These are phyloP conservation scores for Cardiospermum halicacabum DNA, from an alignment of 345 rosid species.

Conservation along the genomic window DNA sequence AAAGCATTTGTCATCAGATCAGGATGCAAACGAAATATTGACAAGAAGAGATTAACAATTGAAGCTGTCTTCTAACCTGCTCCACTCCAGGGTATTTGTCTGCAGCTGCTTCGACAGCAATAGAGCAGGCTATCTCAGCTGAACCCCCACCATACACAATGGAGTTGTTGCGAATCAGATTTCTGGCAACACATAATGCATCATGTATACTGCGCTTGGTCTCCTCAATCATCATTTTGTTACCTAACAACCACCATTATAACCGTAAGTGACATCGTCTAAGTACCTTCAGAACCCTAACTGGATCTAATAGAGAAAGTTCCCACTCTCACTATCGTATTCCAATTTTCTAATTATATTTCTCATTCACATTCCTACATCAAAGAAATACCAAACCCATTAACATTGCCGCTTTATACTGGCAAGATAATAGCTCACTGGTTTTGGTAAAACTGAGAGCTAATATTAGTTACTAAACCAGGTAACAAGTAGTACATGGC, in stretches of 20 bases:
- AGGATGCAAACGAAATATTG: neutral
- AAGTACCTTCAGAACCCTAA: neutral
- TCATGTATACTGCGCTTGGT: conserved; percentile 96
- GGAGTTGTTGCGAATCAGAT: conserved; percentile 87
- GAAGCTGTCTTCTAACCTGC: conserved; percentile 45
- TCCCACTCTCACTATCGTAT: neutral
- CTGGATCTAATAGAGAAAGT: neutral
- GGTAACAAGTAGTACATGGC: neutral
- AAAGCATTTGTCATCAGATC: neutral
- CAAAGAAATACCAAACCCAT: neutral
- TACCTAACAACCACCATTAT: conserved; percentile 44
- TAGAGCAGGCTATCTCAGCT: conserved; percentile 89
- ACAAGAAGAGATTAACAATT: neutral
- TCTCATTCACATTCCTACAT: no score
- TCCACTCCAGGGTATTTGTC: conserved; percentile 91
- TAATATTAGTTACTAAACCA: neutral
- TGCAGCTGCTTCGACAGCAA: conserved; percentile 90
- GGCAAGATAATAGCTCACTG: neutral
- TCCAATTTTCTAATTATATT: neutral
- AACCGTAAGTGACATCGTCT: conserved; percentile 8
- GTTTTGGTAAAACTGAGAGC: neutral
- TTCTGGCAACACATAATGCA: conserved; percentile 91
- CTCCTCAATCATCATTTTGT: conserved; percentile 98
- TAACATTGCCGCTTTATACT: neutral
- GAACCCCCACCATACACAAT: conserved; percentile 98